Percentiles rank a stretch among this genome's conserved stretches.
Conservation (phyloP, 805 yeast genomes). For the Barnettozyma californica region DNA sequence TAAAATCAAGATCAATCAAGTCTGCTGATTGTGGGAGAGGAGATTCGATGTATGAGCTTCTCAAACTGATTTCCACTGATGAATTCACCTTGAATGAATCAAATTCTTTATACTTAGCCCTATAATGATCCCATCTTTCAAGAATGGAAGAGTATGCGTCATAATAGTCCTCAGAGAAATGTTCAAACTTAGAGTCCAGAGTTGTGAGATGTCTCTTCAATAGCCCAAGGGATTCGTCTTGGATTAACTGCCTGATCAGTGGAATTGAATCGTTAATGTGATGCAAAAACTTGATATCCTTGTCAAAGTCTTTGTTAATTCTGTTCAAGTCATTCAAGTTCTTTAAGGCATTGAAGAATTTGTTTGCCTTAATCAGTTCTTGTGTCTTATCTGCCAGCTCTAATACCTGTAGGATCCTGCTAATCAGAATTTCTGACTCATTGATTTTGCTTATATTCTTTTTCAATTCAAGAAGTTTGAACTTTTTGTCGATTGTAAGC, state of each 20-base stretch:
- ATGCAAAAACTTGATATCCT: constrained; percentile 67
- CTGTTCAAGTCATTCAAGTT: constrained; percentile 69
- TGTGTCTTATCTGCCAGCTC: constrained; percentile 84
- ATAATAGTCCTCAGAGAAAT: constrained; percentile 53
- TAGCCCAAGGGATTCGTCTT: constrained; percentile 65
- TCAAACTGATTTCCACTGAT: constrained; percentile 73
- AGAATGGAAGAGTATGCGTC: constrained; percentile 52
- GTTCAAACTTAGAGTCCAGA: constrained; percentile 36
- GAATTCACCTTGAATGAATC: constrained; percentile 70
- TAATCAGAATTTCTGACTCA: constrained; percentile 65
- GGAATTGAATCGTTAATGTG: constrained; percentile 76
- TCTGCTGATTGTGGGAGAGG: constrained; percentile 29
- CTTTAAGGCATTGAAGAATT: constrained; percentile 82
- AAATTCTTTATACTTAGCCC: constrained; percentile 39
- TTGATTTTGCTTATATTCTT: constrained; percentile 62
- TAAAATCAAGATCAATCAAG: constrained; percentile 58
- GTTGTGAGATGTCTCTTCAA: constrained; percentile 60
- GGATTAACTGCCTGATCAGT: constrained; percentile 61
- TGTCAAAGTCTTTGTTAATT: constrained; percentile 64
- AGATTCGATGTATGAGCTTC: constrained; percentile 48
- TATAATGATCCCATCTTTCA: constrained; percentile 51
- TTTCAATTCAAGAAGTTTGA: constrained; percentile 51
- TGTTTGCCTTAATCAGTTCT: constrained; percentile 66
- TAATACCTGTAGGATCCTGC: constrained; percentile 70
- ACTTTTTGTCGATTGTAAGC: constrained; percentile 59